These are phyloP conservation scores for Wallemia hederae DNA, from an alignment of 1,284 basidiomycete species.

Conservation along the genomic window DNA sequence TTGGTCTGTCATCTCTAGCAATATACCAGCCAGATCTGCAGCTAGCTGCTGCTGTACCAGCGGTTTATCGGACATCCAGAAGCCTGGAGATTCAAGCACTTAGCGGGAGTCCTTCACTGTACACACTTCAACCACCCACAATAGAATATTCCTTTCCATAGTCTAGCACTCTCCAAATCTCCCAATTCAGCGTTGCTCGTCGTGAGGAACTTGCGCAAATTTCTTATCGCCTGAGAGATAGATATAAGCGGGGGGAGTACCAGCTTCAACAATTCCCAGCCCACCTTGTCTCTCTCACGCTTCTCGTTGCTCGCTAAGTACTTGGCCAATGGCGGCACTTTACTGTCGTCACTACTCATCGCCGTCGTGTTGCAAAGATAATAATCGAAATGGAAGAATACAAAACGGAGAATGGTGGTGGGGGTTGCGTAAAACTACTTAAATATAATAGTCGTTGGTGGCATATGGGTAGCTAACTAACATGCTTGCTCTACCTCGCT, in stretches of 20 bases:
- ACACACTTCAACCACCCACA: constrained; percentile 26
- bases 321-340: constrained; percentile 38
- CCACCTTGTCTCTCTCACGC: constrained; percentile 57
- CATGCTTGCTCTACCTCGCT: neutral
- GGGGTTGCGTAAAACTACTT: neutral
- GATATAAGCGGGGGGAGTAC: constrained; percentile 1
- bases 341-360: neutral
- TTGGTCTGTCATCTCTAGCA: constrained; percentile 30
- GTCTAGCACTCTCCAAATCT: constrained; percentile 51
- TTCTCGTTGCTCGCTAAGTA: constrained; percentile 76
- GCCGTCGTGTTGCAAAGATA: neutral
- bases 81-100: constrained; percentile 26
- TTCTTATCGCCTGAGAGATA: constrained; percentile 13
- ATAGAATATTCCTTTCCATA: constrained; percentile 96
- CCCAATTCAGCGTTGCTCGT: constrained; percentile 17
- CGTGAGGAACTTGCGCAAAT: constrained; percentile 11
- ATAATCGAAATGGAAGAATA: neutral
- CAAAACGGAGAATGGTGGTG: neutral
- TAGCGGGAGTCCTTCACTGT: neutral
- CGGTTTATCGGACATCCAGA: constrained; percentile 99
- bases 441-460: too few relatives aligned
- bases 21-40: constrained; percentile 46
- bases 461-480: neutral
- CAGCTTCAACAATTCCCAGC: constrained; percentile 7
- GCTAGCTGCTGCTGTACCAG: constrained; percentile 80